phyloP scores from a whole-genome alignment of 169 alveolate genomes.

The Eimeria brunetti region DNA sequence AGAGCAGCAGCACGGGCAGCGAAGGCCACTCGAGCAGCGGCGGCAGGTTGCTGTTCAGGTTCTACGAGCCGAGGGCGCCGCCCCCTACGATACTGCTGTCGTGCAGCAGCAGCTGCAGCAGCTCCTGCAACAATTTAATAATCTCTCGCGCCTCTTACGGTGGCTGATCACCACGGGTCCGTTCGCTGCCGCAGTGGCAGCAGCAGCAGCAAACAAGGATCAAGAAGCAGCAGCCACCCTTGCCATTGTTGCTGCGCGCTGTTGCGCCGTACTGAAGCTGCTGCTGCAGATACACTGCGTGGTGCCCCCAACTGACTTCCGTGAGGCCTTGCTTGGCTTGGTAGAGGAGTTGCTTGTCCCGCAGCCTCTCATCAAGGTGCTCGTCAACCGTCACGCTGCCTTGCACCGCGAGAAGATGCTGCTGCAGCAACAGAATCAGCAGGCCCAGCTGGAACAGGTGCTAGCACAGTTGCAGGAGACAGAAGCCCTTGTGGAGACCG shows the following conservation, averaged over 20 bases:
- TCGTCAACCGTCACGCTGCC: constrained; percentile 23
- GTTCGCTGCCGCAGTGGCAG: constrained; percentile 52
- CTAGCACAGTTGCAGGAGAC: constrained; percentile 13
- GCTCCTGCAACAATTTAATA: constrained; percentile 18
- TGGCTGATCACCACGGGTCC: constrained; percentile 46
- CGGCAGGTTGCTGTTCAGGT: constrained; percentile 33
- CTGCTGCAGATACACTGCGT: constrained; percentile 28
- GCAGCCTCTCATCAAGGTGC: constrained; percentile 52
- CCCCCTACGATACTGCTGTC: not conserved
- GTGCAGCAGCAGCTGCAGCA: constrained; percentile 56
- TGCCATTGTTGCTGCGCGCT: constrained; percentile 54
- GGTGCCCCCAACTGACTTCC: constrained; percentile 13
- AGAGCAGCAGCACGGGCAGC: constrained; percentile 16
- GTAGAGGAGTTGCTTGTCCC: constrained; percentile 43
- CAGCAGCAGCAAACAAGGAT: constrained; percentile 50
- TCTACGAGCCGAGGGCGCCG: constrained; percentile 30
- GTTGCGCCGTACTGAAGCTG: constrained; percentile 58
- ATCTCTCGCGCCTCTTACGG: constrained; percentile 40
- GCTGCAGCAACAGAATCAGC: constrained; percentile 37
- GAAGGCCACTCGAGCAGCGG: constrained; percentile 23
- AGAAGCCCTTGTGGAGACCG: constrained; percentile 41
- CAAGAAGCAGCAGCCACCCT: constrained; percentile 32
- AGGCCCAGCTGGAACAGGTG: constrained; percentile 35
- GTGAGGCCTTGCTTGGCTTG: not conserved
- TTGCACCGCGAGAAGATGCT: constrained; percentile 14